Conservation (phyloP, 352 stramenopile species). For the Globisporangium polare region DNA sequence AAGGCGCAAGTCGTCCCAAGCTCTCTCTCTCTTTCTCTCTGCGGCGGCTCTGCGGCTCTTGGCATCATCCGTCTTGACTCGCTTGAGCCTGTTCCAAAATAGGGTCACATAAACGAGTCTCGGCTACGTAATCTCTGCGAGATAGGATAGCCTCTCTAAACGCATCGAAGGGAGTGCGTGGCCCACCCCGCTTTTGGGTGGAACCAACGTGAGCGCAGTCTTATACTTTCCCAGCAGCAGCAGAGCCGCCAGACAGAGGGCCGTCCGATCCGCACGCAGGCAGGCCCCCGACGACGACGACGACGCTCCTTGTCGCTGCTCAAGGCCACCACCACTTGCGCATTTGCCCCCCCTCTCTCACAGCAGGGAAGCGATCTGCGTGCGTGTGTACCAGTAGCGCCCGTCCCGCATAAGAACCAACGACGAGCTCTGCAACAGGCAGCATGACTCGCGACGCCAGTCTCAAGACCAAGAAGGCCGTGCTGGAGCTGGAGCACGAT, state of each 20-base stretch:
- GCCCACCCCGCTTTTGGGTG: neutral
- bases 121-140: slow-evolving; percentile 7
- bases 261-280: neutral
- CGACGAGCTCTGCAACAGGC: neutral
- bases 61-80: no score
- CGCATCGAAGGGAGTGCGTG: neutral
- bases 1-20: no score
- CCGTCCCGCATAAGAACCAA: neutral
- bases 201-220: slow-evolving; percentile 15
- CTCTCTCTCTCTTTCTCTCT: no score
- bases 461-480: slow-evolving; percentile 17
- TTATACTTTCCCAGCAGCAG: slow-evolving; percentile 9
- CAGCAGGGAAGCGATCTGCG: neutral
- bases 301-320: neutral
- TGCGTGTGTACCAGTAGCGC: neutral
- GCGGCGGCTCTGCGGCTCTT: no score
- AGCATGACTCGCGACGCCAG: slow-evolving; percentile 12
- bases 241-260: neutral
- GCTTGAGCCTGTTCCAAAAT: no score
- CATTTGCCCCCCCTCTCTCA: neutral
- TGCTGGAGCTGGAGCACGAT: slow-evolving; percentile 8
- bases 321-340: neutral
- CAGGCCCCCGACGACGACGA: neutral
- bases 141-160: slow-evolving; percentile 4
- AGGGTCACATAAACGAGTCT: slow-evolving; percentile 6